Base-by-base conservation (phyloP, 768 basidiomycete genomes). In the Symmetrospora coprosmae region DNA sequence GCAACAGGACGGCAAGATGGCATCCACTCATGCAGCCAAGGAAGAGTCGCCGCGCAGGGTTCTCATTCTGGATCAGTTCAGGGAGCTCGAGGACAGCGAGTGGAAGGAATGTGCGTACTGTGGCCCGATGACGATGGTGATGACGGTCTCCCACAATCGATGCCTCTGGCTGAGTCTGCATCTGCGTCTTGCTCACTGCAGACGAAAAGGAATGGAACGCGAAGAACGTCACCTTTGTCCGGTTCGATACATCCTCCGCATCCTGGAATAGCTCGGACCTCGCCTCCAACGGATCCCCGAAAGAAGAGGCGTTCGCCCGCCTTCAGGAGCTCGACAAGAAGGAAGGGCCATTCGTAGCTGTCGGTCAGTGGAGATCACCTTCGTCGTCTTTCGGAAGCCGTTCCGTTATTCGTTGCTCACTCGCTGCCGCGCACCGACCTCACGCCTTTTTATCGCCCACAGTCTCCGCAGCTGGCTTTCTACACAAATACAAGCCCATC, bases 91-190 rank as follows among this genome's bases (percentile, higher is more conserved):
- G 27, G 30, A 19, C 17, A 4, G 25, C 14, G 51, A 53, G 25
- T 53, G 51, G 51, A 14, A 53, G 23, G 51, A 53, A 38, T 53
- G 51, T 53, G 21, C 19, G 51, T 25, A n/a, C n/a, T n/a, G n/a
- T n/a, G n/a, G n/a, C n/a, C n/a, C n/a, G n/a, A n/a, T n/a, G n/a
- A n/a, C n/a, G n/a, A n/a, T n/a, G n/a, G n/a, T n/a, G n/a, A n/a
- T n/a, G n/a, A n/a, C n/a, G n/a, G n/a, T n/a, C n/a, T n/a, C n/a
- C n/a, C n/a, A n/a, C n/a, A n/a, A n/a, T n/a, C n/a, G n/a, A n/a
- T n/a, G n/a, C n/a, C n/a, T n/a, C n/a, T n/a, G n/a, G n/a, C n/a
- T n/a, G n/a, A n/a, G n/a, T n/a, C n/a, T n/a, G n/a, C n/a, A n/a
- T n/a, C n/a, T n/a, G n/a, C n/a, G n/a, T n/a, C n/a, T n/a, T n/a